These are phyloP conservation scores for Blastobotrys mokoenaii DNA, from an alignment of 805 yeast species.

Conservation along the genomic window DNA sequence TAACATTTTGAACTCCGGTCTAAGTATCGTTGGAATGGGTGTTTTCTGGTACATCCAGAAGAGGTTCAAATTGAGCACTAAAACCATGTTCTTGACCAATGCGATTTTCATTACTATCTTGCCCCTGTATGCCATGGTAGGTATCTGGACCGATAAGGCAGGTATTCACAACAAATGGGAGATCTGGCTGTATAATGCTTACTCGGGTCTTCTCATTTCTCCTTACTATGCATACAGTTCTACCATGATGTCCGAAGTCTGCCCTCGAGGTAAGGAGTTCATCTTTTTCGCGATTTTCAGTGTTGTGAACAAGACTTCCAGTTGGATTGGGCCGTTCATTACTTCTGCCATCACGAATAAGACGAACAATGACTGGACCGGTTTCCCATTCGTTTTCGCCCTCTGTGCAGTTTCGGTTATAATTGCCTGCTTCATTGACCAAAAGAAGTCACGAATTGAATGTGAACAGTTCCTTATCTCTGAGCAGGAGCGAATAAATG, in stretches of 20 bases:
- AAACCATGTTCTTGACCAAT: conserved; percentile 12
- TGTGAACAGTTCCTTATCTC: neutral
- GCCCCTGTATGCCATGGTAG: conserved; percentile 14
- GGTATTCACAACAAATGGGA: conserved; percentile 15
- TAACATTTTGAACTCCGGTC: conserved; percentile 10
- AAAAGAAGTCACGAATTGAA: neutral
- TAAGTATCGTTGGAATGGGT: conserved; percentile 9
- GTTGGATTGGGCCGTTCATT: conserved; percentile 14
- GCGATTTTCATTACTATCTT: conserved; percentile 11
- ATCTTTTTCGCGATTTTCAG: conserved; percentile 14
- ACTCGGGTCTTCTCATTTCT: conserved; percentile 11
- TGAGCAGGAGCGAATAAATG: neutral
- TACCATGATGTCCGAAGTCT: conserved; percentile 13
- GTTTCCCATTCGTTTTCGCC: conserved; percentile 13
- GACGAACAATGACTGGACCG: conserved; percentile 10
- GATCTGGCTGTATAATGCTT: conserved; percentile 13
- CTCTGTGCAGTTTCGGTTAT: conserved; percentile 4
- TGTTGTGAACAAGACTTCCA: conserved; percentile 11
- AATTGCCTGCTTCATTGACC: neutral
- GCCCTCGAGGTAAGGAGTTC: conserved; percentile 12
- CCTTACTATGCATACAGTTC: conserved; percentile 13
- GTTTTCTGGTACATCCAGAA: conserved; percentile 12
- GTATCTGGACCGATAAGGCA: conserved; percentile 10
- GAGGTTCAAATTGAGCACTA: conserved; percentile 10
- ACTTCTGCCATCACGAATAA: conserved; percentile 13